A percentile compares a stretch with the other conserved stretches of the same genome.
These are phyloP conservation scores for Hevea brasiliensis DNA, from an alignment of 345 rosid genomes.

Conservation along the genomic window DNA sequence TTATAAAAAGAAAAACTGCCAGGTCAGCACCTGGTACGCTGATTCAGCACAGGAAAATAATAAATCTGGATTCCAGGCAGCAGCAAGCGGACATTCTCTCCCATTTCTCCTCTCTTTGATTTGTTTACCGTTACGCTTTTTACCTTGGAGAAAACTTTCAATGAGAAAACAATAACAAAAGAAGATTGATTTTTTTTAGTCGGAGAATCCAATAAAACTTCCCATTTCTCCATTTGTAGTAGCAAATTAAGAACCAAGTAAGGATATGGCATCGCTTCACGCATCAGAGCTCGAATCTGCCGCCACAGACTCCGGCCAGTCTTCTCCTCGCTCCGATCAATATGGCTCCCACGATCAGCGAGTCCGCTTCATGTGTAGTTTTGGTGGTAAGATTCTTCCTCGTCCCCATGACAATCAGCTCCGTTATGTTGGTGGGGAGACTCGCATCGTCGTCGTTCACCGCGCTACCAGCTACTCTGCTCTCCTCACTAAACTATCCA, in stretches of 20 bases:
- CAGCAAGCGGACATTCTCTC: neutral
- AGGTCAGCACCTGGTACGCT: too few relatives aligned
- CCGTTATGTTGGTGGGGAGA: slow-evolving; percentile 94
- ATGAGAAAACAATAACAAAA: neutral
- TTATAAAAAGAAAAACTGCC: too few relatives aligned
- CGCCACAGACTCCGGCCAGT: slow-evolving; percentile 57
- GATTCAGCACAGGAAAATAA: too few relatives aligned
- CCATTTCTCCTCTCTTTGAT: too few relatives aligned
- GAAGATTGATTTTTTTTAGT: neutral
- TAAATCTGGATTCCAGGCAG: too few relatives aligned
- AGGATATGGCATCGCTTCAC: slow-evolving; percentile 55
- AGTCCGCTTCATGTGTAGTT: slow-evolving; percentile 92
- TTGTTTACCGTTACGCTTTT: neutral
- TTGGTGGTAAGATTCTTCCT: slow-evolving; percentile 93
- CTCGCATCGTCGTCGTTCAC: slow-evolving; percentile 79
- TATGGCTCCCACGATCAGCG: slow-evolving; percentile 42
- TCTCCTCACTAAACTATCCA: slow-evolving; percentile 67
- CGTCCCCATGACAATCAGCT: slow-evolving; percentile 94
- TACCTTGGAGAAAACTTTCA: neutral
- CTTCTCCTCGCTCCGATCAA: slow-evolving; percentile 80
- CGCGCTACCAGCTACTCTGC: slow-evolving; percentile 63
- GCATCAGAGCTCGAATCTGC: slow-evolving; percentile 63
- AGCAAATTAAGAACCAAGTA: too few relatives aligned
- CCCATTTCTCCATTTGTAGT: too few relatives aligned
- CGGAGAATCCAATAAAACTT: slow-evolving; percentile 11